Conservation (phyloP, 1,284 basidiomycete species). For the Tilletia setariae region DNA sequence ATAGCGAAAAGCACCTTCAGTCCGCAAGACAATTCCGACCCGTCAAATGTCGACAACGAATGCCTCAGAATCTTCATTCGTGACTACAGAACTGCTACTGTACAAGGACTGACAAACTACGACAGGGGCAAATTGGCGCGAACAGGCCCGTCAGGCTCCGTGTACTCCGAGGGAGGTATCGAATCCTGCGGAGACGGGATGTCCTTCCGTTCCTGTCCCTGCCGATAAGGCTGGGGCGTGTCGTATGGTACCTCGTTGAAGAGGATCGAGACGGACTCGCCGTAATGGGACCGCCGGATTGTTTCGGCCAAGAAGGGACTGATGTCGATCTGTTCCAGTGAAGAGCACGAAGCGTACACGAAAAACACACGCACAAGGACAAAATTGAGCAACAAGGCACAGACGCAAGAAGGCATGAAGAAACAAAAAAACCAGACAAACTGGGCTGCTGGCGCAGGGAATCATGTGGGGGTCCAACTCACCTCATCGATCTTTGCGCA, state of each 20-base stretch:
- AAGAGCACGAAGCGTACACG: too few species aligned
- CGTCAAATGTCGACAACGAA: too few species aligned
- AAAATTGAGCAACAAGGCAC: too few species aligned
- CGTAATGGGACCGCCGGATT: slow-evolving; percentile 71
- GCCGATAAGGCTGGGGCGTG: slow-evolving; percentile 51
- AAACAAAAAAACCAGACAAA: neutral
- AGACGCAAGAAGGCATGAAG: neutral
- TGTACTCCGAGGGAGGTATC: slow-evolving; percentile 36
- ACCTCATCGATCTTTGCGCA: slow-evolving; percentile 77
- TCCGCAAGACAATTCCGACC: too few species aligned
- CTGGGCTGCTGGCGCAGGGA: neutral
- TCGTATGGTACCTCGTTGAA: slow-evolving; percentile 54
- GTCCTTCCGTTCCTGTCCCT: slow-evolving; percentile 11
- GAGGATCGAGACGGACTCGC: slow-evolving; percentile 48
- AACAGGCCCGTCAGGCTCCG: slow-evolving; percentile 37
- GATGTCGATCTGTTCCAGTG: slow-evolving; percentile 75
- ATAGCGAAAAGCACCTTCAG: too few species aligned
- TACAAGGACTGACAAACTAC: too few species aligned
- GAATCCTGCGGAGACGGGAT: neutral
- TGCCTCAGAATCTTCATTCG: too few species aligned
- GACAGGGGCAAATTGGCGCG: slow-evolving; percentile 38
- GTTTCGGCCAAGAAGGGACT: slow-evolving; percentile 94
- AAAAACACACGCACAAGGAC: too few species aligned
- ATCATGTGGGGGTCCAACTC: neutral
- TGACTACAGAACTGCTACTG: too few species aligned